Conservation (phyloP, 495 filamentous ascomycete genomes). For the Beverwykella pulmonaria region DNA sequence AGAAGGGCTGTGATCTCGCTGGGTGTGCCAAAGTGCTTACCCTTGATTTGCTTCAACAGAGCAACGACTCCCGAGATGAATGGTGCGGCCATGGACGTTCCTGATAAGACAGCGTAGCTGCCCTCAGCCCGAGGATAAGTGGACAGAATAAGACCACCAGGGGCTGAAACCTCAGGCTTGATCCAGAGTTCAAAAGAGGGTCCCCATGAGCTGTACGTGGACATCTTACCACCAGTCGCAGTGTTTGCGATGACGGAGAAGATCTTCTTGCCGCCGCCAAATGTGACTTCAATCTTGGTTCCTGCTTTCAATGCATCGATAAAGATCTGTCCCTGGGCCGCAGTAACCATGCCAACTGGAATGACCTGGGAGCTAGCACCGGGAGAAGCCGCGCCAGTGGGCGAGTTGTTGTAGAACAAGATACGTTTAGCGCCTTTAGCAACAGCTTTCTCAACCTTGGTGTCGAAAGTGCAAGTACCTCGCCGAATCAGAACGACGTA, state of each 20-base stretch:
- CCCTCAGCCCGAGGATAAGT: neutral
- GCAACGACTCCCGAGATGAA: neutral
- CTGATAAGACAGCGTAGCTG: conserved; percentile 8
- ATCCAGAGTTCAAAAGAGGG: conserved; percentile 7
- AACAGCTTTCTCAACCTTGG: neutral
- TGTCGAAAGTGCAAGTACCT: conserved; percentile 3
- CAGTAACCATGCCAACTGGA: conserved; percentile 4
- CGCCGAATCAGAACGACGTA: conserved; percentile 4
- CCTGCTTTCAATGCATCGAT: neutral
- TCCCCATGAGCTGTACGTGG: conserved; percentile 6
- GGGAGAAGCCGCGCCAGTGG: neutral
- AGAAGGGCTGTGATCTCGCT: neutral
- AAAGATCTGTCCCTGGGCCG: neutral
- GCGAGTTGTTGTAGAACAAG: conserved; percentile 15
- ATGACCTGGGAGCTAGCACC: neutral
- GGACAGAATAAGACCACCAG: conserved; percentile 11
- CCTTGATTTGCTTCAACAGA: conserved; percentile 1
- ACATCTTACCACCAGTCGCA: neutral
- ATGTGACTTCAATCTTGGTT: neutral
- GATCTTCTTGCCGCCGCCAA: neutral
- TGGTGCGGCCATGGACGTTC: conserved; percentile 9
- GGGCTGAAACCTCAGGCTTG: conserved; percentile 9
- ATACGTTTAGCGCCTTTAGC: conserved; percentile 2
- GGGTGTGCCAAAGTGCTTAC: neutral
- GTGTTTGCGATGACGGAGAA: neutral